phyloP scores from a whole-genome alignment of 2,329 filamentous ascomycete species.

The Colletotrichum noveboracense region DNA sequence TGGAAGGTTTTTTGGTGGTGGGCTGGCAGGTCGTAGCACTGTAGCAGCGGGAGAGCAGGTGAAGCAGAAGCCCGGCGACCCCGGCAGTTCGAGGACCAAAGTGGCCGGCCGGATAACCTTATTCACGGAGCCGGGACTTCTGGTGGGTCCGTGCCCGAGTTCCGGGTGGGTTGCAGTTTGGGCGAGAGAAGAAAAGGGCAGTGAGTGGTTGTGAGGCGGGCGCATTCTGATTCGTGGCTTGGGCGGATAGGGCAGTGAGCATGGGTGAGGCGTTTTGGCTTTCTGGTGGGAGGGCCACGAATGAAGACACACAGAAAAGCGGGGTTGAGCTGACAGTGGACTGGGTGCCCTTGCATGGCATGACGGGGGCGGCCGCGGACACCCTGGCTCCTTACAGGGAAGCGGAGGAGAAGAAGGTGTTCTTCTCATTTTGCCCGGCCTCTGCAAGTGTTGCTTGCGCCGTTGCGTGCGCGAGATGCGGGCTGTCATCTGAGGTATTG shows the following conservation, averaged over 20 bases:
- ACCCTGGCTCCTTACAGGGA: neutral
- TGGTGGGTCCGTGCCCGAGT: neutral
- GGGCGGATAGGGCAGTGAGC: neutral
- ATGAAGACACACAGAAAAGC: neutral
- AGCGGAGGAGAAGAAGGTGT: neutral
- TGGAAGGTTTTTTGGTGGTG: neutral
- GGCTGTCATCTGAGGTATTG: neutral
- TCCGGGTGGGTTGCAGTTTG: neutral
- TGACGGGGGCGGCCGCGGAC: neutral
- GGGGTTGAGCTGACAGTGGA: neutral
- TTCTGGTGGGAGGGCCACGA: neutral
- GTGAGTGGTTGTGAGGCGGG: neutral
- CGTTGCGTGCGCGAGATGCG: neutral
- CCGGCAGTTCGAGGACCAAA: neutral
- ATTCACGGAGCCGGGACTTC: slow-evolving; percentile 3
- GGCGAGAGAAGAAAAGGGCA: neutral
- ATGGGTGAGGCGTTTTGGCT: neutral
- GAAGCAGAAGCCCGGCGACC: neutral
- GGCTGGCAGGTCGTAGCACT: neutral
- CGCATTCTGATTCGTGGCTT: neutral
- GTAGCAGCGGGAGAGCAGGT: neutral
- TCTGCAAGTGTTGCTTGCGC: neutral
- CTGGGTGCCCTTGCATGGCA: neutral
- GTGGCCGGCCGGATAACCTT: slow-evolving; percentile 6
- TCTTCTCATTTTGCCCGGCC: neutral